These are phyloP conservation scores for Corchorus olitorius DNA, from an alignment of 345 rosid species.

Conservation along the genomic window DNA sequence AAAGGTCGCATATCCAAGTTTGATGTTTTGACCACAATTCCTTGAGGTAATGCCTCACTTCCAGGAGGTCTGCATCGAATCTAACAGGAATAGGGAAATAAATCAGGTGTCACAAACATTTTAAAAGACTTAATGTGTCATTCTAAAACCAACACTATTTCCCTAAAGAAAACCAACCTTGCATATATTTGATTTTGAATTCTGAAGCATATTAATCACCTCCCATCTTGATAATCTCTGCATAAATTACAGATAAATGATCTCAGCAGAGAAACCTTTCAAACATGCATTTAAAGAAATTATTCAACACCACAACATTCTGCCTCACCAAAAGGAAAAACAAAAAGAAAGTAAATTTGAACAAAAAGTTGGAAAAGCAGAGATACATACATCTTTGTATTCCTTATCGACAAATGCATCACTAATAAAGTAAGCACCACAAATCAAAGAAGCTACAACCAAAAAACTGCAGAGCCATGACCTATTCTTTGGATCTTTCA, in stretches of 20 bases:
- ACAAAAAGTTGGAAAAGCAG: conserved; percentile 7
- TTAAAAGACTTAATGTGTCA: not conserved
- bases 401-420: conserved; percentile 45
- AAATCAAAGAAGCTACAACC: conserved; percentile 46
- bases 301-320: not conserved
- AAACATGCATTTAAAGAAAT: not conserved
- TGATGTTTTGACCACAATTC: conserved; percentile 58
- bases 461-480: conserved; percentile 60
- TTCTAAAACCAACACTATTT: not conserved
- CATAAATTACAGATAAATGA: conserved; percentile 16
- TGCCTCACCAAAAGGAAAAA: not conserved
- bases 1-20: conserved; percentile 63
- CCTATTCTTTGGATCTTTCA: conserved; percentile 49
- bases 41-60: conserved; percentile 64
- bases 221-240: conserved; percentile 65
- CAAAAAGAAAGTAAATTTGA: not conserved
- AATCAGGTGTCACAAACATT: conserved; percentile 13
- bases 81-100: conserved; percentile 31
- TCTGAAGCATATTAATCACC: conserved; percentile 33
- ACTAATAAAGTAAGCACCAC: conserved; percentile 62
- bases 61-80: conserved; percentile 53
- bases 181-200: conserved; percentile 41
- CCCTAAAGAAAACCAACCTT: conserved; percentile 50
- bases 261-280: not conserved
- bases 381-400: conserved; percentile 57